Percentiles rank a stretch among this genome's conserved stretches.
phyloP scores from a whole-genome alignment of 768 basidiomycete species.

The Tephrocybe sp. region DNA sequence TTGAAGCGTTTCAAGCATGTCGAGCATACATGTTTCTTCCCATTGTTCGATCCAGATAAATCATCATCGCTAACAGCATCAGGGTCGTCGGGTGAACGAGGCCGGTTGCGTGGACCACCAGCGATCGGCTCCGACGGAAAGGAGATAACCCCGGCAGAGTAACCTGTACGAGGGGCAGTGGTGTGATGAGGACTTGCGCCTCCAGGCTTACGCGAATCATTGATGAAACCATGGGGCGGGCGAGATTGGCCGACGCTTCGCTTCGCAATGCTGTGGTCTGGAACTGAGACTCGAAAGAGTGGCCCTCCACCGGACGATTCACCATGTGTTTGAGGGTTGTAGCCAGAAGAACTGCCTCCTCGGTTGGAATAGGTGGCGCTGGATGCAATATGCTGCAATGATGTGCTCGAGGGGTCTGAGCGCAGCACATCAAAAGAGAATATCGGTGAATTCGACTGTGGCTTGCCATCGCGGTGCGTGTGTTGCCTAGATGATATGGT shows the following conservation, averaged over 20 bases:
- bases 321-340: conserved; percentile 13
- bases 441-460: conserved; percentile 11
- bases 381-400: conserved; percentile 44
- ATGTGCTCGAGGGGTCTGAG: conserved; percentile 39
- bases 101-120: conserved; percentile 1
- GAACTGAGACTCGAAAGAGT: conserved; percentile 37
- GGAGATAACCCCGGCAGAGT: conserved; percentile 26
- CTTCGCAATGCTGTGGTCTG: neutral
- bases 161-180: conserved; percentile 10
- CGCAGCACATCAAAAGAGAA: conserved; percentile 47
- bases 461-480: neutral
- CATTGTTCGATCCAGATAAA: conserved; percentile 23
- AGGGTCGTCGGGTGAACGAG: conserved; percentile 23
- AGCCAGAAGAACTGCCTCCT: conserved; percentile 14
- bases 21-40: conserved; percentile 49
- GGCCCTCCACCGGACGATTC: conserved; percentile 33
- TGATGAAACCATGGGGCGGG: conserved; percentile 10
- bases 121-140: conserved; percentile 16
- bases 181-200: neutral
- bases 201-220: conserved; percentile 1
- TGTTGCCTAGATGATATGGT: neutral
- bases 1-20: conserved; percentile 68
- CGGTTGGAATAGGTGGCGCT: conserved; percentile 38
- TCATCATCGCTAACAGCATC: conserved; percentile 24
- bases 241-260: conserved; percentile 14